phyloP scores from a whole-genome alignment of 352 stramenopile species.

The Phytophthora vignae region DNA sequence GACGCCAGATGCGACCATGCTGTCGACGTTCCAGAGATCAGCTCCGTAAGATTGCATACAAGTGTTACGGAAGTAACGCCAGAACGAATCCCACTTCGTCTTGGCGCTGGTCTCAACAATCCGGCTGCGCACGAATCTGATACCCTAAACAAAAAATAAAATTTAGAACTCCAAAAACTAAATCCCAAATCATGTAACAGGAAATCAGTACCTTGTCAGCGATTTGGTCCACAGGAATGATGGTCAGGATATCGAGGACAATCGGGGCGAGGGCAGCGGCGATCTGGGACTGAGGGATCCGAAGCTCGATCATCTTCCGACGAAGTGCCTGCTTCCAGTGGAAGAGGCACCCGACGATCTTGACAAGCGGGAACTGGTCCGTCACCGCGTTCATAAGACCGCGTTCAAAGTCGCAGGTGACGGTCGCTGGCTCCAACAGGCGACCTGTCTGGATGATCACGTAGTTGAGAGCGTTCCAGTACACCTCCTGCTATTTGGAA shows the following conservation, averaged over 20 bases:
- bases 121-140: no score
- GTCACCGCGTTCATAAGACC: no score
- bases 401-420: conserved; percentile 29
- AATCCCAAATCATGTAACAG: not conserved
- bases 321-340: no score
- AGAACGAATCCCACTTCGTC: not conserved
- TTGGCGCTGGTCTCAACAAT: no score
- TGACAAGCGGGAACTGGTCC: conserved; percentile 14
- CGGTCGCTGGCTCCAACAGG: conserved; percentile 3
- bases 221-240: conserved; percentile 13
- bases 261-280: no score
- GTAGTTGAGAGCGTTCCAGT: conserved; percentile 10
- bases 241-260: conserved; percentile 8
- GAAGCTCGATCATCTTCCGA: no score
- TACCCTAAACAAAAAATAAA: no score
- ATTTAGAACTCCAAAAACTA: not conserved
- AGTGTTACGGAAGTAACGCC: not conserved
- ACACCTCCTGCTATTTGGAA: conserved; percentile 8
- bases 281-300: no score
- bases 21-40: not conserved
- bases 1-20: not conserved
- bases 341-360: conserved; percentile 23
- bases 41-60: not conserved
- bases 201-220: conserved; percentile 55
- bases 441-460: conserved; percentile 11